Evolutionary conservation across 2,329 filamentous ascomycete species (phyloP).

Genomic region (Botrytis sinoallii): DNA sequence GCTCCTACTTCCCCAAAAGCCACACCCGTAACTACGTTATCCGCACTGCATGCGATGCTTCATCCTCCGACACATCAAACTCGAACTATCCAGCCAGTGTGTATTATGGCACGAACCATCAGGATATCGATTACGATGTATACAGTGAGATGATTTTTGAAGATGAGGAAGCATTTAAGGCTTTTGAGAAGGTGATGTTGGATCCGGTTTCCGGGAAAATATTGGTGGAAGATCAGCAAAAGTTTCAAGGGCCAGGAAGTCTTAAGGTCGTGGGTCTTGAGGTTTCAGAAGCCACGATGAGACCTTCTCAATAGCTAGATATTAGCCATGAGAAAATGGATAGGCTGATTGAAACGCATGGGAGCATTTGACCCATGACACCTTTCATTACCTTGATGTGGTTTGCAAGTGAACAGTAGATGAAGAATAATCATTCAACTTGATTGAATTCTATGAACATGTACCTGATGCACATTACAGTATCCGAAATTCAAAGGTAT

Average conservation of each 20-base stretch:
- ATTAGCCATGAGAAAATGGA: not conserved
- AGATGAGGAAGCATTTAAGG: not conserved
- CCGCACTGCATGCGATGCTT: not conserved
- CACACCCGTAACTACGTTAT: not conserved
- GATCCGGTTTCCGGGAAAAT: not conserved
- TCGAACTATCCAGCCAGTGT: not conserved
- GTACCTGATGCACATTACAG: not conserved
- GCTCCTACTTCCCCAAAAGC: not conserved
- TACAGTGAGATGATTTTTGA: slow-evolving; percentile 2
- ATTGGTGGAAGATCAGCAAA: not conserved
- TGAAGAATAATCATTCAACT: not conserved
- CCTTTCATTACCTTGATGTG: not conserved
- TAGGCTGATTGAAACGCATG: not conserved
- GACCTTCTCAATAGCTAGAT: not conserved
- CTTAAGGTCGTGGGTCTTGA: not conserved
- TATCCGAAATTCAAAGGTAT: not conserved
- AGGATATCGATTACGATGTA: not conserved
- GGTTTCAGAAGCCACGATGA: not conserved
- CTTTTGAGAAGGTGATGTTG: not conserved
- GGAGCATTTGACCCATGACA: not conserved
- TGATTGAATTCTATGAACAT: not conserved
- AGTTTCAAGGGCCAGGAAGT: not conserved
- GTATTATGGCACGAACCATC: not conserved
- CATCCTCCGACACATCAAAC: not conserved
- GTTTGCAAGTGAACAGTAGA: not conserved